phyloP scores from a whole-genome alignment of 2,329 filamentous ascomycete genomes.

The Trichoderma arundinaceum region DNA sequence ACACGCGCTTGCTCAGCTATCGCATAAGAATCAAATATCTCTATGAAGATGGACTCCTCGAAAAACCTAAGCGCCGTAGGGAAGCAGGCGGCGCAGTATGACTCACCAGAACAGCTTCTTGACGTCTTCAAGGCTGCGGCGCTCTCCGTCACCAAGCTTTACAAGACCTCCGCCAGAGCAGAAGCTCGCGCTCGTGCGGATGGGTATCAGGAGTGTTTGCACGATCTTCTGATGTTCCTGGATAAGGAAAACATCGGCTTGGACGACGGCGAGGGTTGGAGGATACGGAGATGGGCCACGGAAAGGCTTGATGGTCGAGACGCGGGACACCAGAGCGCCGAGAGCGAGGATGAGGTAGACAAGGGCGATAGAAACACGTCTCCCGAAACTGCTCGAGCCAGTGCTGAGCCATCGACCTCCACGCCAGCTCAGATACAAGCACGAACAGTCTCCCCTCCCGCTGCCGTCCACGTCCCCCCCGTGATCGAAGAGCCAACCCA shows the following conservation, averaged over 20 bases:
- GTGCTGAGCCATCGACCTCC: constrained; percentile 47
- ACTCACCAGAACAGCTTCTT: constrained; percentile 70
- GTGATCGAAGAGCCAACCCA: constrained; percentile 44
- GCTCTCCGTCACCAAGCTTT: constrained; percentile 92
- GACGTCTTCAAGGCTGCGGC: constrained; percentile 92
- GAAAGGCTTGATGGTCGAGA: constrained; percentile 71
- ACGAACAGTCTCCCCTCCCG: constrained; percentile 37
- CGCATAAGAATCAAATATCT: not conserved
- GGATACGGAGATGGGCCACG: constrained; percentile 67
- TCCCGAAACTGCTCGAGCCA: constrained; percentile 59
- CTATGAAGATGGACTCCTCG: constrained; percentile 31
- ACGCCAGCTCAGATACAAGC: constrained; percentile 34
- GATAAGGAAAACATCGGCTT: constrained; percentile 82
- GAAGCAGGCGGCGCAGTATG: constrained; percentile 43
- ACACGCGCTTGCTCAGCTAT: not conserved
- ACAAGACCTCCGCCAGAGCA: constrained; percentile 84
- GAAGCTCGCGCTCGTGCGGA: constrained; percentile 76
- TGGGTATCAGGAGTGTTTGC: constrained; percentile 92
- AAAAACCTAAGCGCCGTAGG: constrained; percentile 35
- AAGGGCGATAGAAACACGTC: constrained; percentile 66
- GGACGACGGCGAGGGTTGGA: constrained; percentile 76
- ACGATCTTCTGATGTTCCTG: constrained; percentile 84
- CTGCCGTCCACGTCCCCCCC: constrained; percentile 38
- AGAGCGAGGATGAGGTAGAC: constrained; percentile 73
- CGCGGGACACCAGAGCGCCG: constrained; percentile 57